Evolutionary conservation across 306 rosid species (phyloP), one percentile per base, ranked within the genome.

Genomic region (Arachis stenosperma): DNA sequence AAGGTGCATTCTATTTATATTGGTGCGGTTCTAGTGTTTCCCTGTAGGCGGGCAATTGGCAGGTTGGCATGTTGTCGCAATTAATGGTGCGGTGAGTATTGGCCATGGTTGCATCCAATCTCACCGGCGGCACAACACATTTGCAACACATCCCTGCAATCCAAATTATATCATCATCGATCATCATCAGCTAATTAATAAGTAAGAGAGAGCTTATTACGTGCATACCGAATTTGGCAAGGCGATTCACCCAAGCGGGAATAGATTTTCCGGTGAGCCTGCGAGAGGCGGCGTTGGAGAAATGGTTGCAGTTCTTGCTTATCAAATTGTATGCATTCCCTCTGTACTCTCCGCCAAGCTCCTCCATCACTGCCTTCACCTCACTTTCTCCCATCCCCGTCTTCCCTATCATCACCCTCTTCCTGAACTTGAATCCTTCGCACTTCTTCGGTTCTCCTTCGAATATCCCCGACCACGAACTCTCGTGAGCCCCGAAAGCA

Each of bases 221-320:
- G 27, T 22, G 27, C 27, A 22, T 22, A 22, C 27, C 98, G 57
- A 93, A 87, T 73, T 92, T 79, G 3, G 97, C 96, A 39, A 93
- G 97, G 43, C 98, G 97, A 89, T 93, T 93, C 69, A 93, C 87
- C 98, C 98, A 93, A 70, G 82, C 87, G 1, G 98, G 98, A n/a
- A 93, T 93, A 42, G 97, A 53, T 68, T 89, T 93, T 58, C 88
- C 96, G 6, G 97, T 87, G 83, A 90, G 80, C 75, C 75, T 83
- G 65, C 90, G 7, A 71, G 90, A 89, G 61, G 92, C 97, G 67
- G 83, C 88, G 46, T 85, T 85, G 79, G 96, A 89, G 54, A 90
- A 93, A 82, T 93, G 98, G 81, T 93, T 93, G 85, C 96, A 93
- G 71, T 90, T 93, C 71, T 93, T 93, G 27, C 90, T 82, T 50